Evolutionary conservation across 768 basidiomycete genomes (phyloP).

Genomic region (Psilocybe cubensis): DNA sequence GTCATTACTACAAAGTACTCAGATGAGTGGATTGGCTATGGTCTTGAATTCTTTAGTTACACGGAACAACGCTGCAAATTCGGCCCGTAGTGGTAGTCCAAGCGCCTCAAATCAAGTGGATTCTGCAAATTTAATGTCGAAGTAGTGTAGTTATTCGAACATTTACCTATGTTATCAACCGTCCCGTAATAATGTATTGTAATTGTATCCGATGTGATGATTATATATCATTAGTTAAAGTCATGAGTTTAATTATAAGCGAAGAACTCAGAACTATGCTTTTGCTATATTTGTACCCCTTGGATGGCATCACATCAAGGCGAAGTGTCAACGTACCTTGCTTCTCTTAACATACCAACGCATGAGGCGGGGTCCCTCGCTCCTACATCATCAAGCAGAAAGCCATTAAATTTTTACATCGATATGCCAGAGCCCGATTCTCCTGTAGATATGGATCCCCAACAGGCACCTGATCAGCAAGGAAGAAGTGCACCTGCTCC

Average conservation of each 20-base stretch:
- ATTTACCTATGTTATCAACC: neutral
- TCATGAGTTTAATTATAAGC: no score
- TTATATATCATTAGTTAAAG: no score
- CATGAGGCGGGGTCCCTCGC: neutral
- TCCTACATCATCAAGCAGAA: neutral
- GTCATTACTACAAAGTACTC: conserved; percentile 69
- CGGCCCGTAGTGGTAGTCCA: conserved; percentile 6
- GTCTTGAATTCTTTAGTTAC: conserved; percentile 74
- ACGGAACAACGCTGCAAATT: conserved; percentile 32
- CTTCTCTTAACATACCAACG: neutral
- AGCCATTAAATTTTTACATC: neutral
- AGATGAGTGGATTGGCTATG: conserved; percentile 76
- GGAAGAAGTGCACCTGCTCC: conserved; percentile 13
- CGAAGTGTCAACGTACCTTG: neutral
- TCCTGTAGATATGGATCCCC: neutral
- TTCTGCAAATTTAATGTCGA: neutral
- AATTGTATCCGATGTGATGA: no score
- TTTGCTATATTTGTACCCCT: neutral
- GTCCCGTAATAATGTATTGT: no score
- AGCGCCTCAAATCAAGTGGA: conserved; percentile 6
- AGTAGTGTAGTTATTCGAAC: neutral
- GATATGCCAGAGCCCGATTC: neutral
- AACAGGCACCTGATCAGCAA: neutral
- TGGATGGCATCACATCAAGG: neutral
- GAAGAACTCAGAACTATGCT: no score